Evolutionary conservation across 352 stramenopile genomes (phyloP), one percentile per base, ranked within the genome.

Genomic region (Albugo candida): DNA sequence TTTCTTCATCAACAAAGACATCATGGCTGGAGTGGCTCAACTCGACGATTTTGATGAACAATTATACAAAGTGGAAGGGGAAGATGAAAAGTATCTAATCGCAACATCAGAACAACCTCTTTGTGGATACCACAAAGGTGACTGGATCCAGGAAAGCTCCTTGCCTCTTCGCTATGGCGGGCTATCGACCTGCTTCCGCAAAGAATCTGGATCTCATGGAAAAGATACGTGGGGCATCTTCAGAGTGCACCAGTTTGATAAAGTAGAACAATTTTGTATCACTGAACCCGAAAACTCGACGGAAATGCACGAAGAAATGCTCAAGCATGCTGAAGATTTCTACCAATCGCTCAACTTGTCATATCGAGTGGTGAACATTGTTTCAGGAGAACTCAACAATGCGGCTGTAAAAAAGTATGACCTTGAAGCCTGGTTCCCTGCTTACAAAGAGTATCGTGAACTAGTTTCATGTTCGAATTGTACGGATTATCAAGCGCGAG

Each of bases 141-240:
- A 89, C 47, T 87, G 74, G 75, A 86, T 89, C 54, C 73, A 75
- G n/a, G 72, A 87, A 55, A 86, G 67, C 65, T 58, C 71, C 43
- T 56, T 88, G 51, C 76, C 75, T 42, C 58, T 88, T 12, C 72
- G 71, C n/a, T 89, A 92, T 63, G 91, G 85, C n/a, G 94, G 95
- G 35, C 95, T 98, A 57, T 98, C 91, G 34, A 98, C 93, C n/a
- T 99, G 95, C 59, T 99, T 99, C 75, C 88, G 96, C 45, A 99
- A 99, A 68, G 96, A 99, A 73, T 95, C 95, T 12, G 96, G 96
- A 27, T 94, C 81, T 42, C 94, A 97, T 59, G 96, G 96, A 43
- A 97, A 97, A 70, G 95, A 99, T 68, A 99, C 96, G 58, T 97
- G 95, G 78, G 96, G 96, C 39, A 99, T 99, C 64, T 99, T 99